Evolutionary conservation across 441 rosid species (phyloP).

Genomic region (Daphne laureola): DNA sequence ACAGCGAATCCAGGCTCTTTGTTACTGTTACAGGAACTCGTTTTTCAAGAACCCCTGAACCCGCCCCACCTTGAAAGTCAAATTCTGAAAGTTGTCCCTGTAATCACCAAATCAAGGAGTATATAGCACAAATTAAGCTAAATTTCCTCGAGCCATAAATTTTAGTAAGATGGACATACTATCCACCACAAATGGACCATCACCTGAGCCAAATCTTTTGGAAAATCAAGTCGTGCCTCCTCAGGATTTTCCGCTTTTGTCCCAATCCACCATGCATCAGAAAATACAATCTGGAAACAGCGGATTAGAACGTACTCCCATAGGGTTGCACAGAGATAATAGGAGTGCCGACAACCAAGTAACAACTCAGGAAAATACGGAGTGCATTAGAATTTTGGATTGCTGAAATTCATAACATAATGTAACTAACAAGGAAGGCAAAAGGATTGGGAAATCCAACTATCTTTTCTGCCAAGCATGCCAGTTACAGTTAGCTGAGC

Average conservation of each 20-base stretch:
- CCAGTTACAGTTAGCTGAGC: no score
- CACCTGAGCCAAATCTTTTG: constrained; percentile 68
- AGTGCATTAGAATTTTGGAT: no score
- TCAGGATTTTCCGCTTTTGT: constrained; percentile 80
- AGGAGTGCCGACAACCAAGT: no score
- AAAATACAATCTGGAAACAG: constrained; percentile 63
- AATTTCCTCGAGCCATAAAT: constrained; percentile 4
- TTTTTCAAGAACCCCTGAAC: constrained; percentile 31
- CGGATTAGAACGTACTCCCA: neutral
- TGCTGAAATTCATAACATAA: no score
- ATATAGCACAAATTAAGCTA: neutral
- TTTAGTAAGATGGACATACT: constrained; percentile 7
- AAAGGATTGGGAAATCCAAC: no score
- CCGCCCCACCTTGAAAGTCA: constrained; percentile 82
- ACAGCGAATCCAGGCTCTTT: constrained; percentile 34
- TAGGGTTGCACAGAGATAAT: no score
- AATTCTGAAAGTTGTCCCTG: constrained; percentile 46
- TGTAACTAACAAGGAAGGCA: no score
- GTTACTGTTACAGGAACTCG: constrained; percentile 24
- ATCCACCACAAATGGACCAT: constrained; percentile 9
- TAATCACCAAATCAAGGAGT: constrained; percentile 16
- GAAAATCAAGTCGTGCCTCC: constrained; percentile 72
- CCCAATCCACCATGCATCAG: constrained; percentile 98
- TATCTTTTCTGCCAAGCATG: no score
- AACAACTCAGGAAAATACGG: no score